Base-by-base conservation (phyloP, 148 eudicot species). In the Amaranthus palmeri region DNA sequence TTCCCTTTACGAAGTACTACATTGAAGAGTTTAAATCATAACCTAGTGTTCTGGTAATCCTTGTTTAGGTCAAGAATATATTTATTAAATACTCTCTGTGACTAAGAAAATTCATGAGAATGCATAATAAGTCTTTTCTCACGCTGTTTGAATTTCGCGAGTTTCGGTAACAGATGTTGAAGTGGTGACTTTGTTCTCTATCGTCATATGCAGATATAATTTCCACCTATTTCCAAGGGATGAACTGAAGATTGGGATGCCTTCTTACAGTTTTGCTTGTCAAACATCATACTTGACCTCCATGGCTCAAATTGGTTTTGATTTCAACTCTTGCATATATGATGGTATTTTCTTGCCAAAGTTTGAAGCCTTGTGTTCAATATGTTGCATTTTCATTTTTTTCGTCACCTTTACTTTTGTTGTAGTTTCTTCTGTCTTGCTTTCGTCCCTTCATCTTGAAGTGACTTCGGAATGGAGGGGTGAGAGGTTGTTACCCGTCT, bases 221-320 rank as follows among this genome's bases (percentile, higher is more conserved):
- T 96, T 96, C 81, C 96, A 92, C 76, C 81, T 96, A 74, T 96
- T 96, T 73, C 97, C 97, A 36, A 86, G 97, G 83, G 96, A 90
- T 80, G 97, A 88, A 76, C 68, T 92, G 78, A 92, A 79, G 80
- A 68, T 70, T 8, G 95, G 93, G 83, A 82, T 92, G 92, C 97
- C 97, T 54, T 85, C 90, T 68, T 90, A 96, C 76, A 87, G 86
- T 80, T 96, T 96, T 82, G 85, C 90, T 14, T 96, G 96, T 68
- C 99, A 96, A 76, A 84, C 96, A 59, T 90, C 99, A 42, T 88
- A 85, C 79, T 79, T 96, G 86, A 83, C 86, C 41, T 81, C 97
- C 49, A 92, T 96, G 99, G 97, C 92, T 76, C 82, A 77, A 74
- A 86, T 88, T 80, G 99, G 96, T 45, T 92, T 96, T 77, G 97